These are phyloP conservation scores for Flaveria trinervia DNA, from an alignment of 129 eudicot species.

Conservation along the genomic window DNA sequence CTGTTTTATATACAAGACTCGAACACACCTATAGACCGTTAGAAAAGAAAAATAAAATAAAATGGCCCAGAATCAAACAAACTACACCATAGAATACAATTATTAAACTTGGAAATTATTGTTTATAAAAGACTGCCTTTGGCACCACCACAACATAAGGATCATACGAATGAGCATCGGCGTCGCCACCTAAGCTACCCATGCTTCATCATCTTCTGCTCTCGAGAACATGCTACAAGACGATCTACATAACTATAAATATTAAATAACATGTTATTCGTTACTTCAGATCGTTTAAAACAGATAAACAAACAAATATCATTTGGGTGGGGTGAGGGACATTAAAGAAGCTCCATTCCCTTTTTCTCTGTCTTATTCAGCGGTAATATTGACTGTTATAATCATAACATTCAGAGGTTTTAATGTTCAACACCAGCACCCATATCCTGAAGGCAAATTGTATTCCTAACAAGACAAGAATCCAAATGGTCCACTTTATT, in stretches of 20 bases:
- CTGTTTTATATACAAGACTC: no score
- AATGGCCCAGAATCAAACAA: no score
- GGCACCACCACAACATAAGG: no score
- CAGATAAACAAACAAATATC: not conserved
- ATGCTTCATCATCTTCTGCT: slow-evolving; percentile 3
- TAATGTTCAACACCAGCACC: slow-evolving; percentile 25
- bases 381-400: slow-evolving; percentile 4
- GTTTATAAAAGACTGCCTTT: no score
- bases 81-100: no score
- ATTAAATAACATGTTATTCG: not conserved
- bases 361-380: not conserved
- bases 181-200: slow-evolving; percentile 7
- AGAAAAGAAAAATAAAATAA: no score
- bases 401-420: slow-evolving; percentile 5
- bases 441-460: slow-evolving; percentile 16
- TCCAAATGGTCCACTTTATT: slow-evolving; percentile 5
- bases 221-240: not conserved
- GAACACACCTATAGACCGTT: no score
- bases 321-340: not conserved
- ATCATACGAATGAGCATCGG: not conserved
- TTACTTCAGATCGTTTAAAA: not conserved
- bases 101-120: no score
- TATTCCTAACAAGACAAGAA: slow-evolving; percentile 2
- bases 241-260: not conserved
- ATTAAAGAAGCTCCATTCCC: slow-evolving; percentile 21